Evolutionary conservation across 225 moss, liverwort and hornwort species (phyloP).

Genomic region (Physcomitrellopsis africana): DNA sequence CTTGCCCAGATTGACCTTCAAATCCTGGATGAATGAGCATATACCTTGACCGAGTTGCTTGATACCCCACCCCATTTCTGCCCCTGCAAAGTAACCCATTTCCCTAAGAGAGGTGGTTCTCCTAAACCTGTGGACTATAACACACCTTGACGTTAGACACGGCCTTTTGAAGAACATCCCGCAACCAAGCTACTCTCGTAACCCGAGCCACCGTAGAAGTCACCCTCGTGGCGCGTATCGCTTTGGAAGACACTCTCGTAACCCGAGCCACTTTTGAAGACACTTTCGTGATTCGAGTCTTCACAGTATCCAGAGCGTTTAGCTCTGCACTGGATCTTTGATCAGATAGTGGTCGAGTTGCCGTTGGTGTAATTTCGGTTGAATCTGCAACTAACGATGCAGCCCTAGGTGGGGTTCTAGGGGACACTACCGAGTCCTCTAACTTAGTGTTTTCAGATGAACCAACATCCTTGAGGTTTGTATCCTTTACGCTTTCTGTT

Average conservation of each 20-base stretch:
- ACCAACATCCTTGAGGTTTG: not conserved
- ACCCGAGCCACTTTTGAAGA: not conserved
- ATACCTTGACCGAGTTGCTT: not conserved
- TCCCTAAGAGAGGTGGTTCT: not conserved
- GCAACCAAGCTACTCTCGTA: constrained; percentile 24
- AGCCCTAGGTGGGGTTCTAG: not conserved
- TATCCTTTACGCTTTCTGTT: too few species aligned
- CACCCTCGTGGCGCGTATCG: constrained; percentile 10
- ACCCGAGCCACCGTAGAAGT: not conserved
- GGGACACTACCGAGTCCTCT: not conserved
- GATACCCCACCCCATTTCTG: constrained; percentile 5
- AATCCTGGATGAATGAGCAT: not conserved
- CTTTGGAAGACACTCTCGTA: constrained; percentile 5
- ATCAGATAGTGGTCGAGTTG: constrained; percentile 2
- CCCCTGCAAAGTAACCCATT: constrained; percentile 11
- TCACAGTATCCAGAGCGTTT: constrained; percentile 19
- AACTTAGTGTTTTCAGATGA: not conserved
- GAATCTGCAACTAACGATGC: constrained; percentile 2
- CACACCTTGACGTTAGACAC: constrained; percentile 30
- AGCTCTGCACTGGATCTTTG: constrained; percentile 10
- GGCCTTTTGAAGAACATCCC: constrained; percentile 20
- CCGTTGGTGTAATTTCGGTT: not conserved
- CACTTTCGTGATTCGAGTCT: constrained; percentile 27
- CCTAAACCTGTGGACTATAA: not conserved
- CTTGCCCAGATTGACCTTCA: constrained; percentile 6